Evolutionary conservation across 2,329 filamentous ascomycete genomes (phyloP).

Genomic region (Esteya vermicola): DNA sequence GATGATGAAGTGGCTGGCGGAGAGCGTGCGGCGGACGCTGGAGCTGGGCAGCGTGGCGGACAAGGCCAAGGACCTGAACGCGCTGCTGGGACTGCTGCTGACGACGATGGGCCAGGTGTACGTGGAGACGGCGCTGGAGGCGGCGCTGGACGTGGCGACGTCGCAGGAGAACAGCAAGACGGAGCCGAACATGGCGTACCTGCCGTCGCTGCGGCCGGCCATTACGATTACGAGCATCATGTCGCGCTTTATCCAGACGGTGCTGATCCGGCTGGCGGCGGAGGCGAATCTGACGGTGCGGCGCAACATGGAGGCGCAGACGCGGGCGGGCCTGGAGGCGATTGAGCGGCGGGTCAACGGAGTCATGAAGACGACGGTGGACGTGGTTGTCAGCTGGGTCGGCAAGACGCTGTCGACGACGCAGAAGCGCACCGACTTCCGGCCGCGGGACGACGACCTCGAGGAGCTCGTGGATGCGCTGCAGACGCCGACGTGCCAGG

Average conservation of each 20-base stretch:
- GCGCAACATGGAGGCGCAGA: slow-evolving; percentile 76
- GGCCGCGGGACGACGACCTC: slow-evolving; percentile 67
- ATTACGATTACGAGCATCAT: slow-evolving; percentile 88
- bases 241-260: slow-evolving; percentile 79
- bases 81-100: slow-evolving; percentile 70
- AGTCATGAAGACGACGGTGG: slow-evolving; percentile 41
- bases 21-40: slow-evolving; percentile 79
- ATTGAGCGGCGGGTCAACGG: slow-evolving; percentile 73
- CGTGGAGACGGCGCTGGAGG: slow-evolving; percentile 52
- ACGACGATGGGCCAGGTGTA: slow-evolving; percentile 79
- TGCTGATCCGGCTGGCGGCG: slow-evolving; percentile 80
- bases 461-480: slow-evolving; percentile 51
- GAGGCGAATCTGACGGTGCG: slow-evolving; percentile 82
- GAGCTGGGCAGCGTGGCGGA: slow-evolving; percentile 81
- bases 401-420: slow-evolving; percentile 52
- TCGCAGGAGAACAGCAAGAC: slow-evolving; percentile 65
- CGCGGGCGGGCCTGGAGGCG: slow-evolving; percentile 54
- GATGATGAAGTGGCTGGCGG: slow-evolving; percentile 95
- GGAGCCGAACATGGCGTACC: slow-evolving; percentile 78
- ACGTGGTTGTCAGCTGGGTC: slow-evolving; percentile 64
- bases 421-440: slow-evolving; percentile 82
- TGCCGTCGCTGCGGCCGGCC: slow-evolving; percentile 63
- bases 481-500: slow-evolving; percentile 73
- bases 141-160: slow-evolving; percentile 58
- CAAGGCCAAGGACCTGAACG: slow-evolving; percentile 84